phyloP scores from a whole-genome alignment of 805 yeast genomes.

The Wickerhamomyces mucosus region DNA sequence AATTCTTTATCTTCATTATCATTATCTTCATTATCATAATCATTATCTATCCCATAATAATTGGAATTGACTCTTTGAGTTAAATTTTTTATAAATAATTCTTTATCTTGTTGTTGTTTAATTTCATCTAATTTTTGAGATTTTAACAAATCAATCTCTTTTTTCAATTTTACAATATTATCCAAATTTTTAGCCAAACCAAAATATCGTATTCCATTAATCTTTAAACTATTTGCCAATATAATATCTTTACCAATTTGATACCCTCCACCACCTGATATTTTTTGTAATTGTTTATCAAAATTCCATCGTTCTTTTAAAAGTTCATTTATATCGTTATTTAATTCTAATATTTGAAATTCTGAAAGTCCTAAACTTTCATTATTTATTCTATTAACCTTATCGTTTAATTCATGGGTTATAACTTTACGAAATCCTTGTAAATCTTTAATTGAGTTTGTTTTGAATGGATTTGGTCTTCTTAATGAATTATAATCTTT shows the following conservation, averaged over 20 bases:
- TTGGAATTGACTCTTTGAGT: conserved; percentile 21
- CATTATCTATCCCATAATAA: conserved; percentile 37
- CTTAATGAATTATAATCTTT: conserved; percentile 43
- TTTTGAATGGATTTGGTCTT: conserved; percentile 54
- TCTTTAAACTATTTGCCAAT: conserved; percentile 11
- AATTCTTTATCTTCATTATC: background rate
- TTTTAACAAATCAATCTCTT: conserved; percentile 2
- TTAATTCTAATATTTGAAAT: conserved; percentile 56
- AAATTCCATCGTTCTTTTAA: conserved; percentile 63
- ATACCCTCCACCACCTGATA: conserved; percentile 53
- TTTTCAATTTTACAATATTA: conserved; percentile 45
- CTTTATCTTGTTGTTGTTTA: conserved; percentile 12
- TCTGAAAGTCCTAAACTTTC: conserved; percentile 36
- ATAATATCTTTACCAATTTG: conserved; percentile 12
- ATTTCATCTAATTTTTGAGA: conserved; percentile 9
- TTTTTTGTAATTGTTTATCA: conserved; percentile 62
- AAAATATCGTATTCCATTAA: conserved; percentile 41
- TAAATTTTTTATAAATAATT: conserved; percentile 14
- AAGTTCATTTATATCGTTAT: conserved; percentile 62
- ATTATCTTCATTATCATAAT: conserved; percentile 6
- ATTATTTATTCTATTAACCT: conserved; percentile 57
- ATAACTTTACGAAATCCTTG: conserved; percentile 61
- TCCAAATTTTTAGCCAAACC: conserved; percentile 80
- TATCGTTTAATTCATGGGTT: conserved; percentile 51
- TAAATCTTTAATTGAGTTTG: conserved; percentile 49